Conservation (phyloP, 192 early-diverging fungal species). For the Coemansia sp. region DNA sequence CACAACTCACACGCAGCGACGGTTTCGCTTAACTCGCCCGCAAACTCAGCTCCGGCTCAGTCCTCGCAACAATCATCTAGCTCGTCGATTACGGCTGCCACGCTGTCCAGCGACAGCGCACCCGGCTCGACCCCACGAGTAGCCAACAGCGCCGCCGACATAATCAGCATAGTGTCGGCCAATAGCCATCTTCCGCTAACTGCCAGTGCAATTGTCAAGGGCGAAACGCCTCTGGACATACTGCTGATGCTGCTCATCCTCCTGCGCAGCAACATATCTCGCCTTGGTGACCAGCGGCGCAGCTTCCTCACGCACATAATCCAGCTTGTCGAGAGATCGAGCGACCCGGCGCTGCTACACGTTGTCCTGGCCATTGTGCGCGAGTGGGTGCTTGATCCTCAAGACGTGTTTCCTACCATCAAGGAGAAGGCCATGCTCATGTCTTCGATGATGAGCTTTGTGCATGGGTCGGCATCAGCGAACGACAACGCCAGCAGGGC, state of each 20-base stretch:
- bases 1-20: constrained; percentile 56
- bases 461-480: constrained; percentile 63
- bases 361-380: constrained; percentile 79
- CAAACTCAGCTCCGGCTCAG: not conserved
- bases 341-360: constrained; percentile 67
- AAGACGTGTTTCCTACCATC: constrained; percentile 89
- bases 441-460: constrained; percentile 86
- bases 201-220: constrained; percentile 29
- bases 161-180: constrained; percentile 14
- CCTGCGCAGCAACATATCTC: constrained; percentile 59
- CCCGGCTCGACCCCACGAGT: not conserved
- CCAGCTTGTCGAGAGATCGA: constrained; percentile 81
- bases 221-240: constrained; percentile 42
- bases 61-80: constrained; percentile 22
- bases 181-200: constrained; percentile 41
- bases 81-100: constrained; percentile 8
- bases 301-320: constrained; percentile 77
- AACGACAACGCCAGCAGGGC: constrained; percentile 40
- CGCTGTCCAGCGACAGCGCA: constrained; percentile 4
- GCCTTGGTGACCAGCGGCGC: constrained; percentile 81
- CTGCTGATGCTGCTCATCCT: constrained; percentile 52
- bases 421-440: constrained; percentile 96
- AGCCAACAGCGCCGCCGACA: constrained; percentile 21
- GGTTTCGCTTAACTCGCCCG: constrained; percentile 6
- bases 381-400: constrained; percentile 81